Evolutionary conservation across 257 asterid species (phyloP).

Genomic region (Schizonepeta tenuifolia): DNA sequence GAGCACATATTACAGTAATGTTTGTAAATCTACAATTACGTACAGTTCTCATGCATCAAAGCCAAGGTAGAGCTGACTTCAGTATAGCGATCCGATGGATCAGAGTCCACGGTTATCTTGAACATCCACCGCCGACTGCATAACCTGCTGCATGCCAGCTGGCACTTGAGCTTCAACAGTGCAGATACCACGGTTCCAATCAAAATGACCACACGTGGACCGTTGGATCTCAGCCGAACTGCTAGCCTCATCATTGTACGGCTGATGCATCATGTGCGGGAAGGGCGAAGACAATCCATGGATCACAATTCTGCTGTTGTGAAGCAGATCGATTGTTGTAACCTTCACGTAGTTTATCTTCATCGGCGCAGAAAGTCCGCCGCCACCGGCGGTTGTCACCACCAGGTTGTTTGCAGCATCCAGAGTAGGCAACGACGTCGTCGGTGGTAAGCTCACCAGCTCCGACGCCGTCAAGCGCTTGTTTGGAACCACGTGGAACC

Average conservation of each 20-base stretch:
- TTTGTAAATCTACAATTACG: neutral
- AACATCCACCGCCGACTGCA: slow-evolving; percentile 39
- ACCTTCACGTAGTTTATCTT: slow-evolving; percentile 63
- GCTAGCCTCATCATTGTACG: slow-evolving; percentile 27
- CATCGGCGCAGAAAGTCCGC: slow-evolving; percentile 60
- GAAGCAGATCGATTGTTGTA: slow-evolving; percentile 57
- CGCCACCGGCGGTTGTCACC: slow-evolving; percentile 67
- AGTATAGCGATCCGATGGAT: slow-evolving; percentile 5
- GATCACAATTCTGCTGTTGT: slow-evolving; percentile 64
- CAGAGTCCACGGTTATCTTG: slow-evolving; percentile 50
- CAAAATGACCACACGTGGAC: slow-evolving; percentile 43
- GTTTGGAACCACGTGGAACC: slow-evolving; percentile 75
- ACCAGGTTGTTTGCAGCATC: slow-evolving; percentile 56
- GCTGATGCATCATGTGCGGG: slow-evolving; percentile 55
- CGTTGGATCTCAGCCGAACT: slow-evolving; percentile 38
- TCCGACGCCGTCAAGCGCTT: slow-evolving; percentile 56
- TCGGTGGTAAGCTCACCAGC: slow-evolving; percentile 54
- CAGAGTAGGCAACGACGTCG: slow-evolving; percentile 58
- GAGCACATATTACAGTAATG: neutral
- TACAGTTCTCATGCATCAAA: neutral
- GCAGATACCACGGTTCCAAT: slow-evolving; percentile 57
- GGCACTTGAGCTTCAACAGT: slow-evolving; percentile 52
- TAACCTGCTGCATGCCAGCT: slow-evolving; percentile 36
- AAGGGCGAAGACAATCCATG: slow-evolving; percentile 64
- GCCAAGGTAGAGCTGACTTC: neutral